Base-by-base conservation (phyloP, 108 stramenopile genomes). In the Nannochloropsis oceanica region DNA sequence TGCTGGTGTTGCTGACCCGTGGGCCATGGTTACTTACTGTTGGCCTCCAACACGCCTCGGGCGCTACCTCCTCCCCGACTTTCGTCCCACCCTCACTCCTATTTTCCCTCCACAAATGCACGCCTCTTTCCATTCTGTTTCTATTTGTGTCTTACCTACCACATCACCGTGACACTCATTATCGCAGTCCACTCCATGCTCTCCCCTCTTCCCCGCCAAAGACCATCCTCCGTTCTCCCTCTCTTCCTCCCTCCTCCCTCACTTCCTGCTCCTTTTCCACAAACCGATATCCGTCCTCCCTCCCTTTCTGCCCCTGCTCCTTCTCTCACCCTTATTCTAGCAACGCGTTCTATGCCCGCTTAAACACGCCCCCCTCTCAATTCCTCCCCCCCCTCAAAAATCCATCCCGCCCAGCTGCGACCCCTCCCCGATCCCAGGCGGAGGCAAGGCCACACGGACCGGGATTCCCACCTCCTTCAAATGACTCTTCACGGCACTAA, bases 401-500 rank as follows among this genome's bases (percentile, higher is more conserved):
- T 34, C 59, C 59, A 3, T 73, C 0, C 9, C 59, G 2, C 59
- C n/a, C n/a, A n/a, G 9, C 9, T 5, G 59, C 59, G 0, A n/a
- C 1, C 59, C 22, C n/a, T n/a, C n/a, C 59, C n/a, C 59, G 18
- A 73, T 10, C 59, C 59, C 59, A 18, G 59, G 59, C 59, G 59
- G n/a, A 1, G 59, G 22, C 59, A 73, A n/a, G 2, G 59, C 83
- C 43, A 26, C 12, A 43, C 90, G 87, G 7, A 87, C 92, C 13
- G 92, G 90, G n/a, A 97, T 92, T 12, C 95, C 94, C 42, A 84
- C 83, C 25, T 92, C 86, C 43, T 87, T 85, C 93, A 99, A 93
- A 81, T 92, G 88, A 18, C 85, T 84, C 90, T 98, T 99, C 50
- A 98, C 97, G 25, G 92, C 93, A 42, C 90, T 82, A 84, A 99